phyloP scores from a whole-genome alignment of 768 basidiomycete genomes.

The Russula lepida region DNA sequence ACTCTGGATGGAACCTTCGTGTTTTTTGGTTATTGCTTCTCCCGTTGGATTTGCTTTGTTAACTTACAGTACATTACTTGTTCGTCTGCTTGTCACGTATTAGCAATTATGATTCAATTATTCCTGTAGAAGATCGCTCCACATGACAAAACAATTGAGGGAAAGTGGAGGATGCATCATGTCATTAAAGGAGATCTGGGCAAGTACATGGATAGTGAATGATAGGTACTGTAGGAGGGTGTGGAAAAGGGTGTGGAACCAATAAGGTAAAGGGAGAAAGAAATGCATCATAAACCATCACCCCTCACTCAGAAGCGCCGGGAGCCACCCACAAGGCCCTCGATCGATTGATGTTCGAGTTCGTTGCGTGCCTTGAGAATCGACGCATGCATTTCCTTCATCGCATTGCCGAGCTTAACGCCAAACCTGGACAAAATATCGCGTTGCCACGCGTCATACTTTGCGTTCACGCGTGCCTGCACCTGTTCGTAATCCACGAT shows the following conservation, averaged over 20 bases:
- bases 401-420: conserved; percentile 82
- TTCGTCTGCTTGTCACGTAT: not conserved
- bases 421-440: conserved; percentile 92
- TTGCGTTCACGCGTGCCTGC: conserved; percentile 93
- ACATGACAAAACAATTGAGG: no score
- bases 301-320: conserved; percentile 44
- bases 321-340: conserved; percentile 58
- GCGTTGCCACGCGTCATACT: conserved; percentile 97
- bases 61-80: not conserved
- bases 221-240: not conserved
- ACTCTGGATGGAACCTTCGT: not conserved
- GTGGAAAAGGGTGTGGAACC: not conserved
- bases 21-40: not conserved
- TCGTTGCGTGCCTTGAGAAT: conserved; percentile 93
- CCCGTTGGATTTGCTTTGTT: not conserved
- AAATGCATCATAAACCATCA: not conserved
- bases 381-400: conserved; percentile 96
- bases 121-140: no score
- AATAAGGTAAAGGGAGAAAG: not conserved
- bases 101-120: no score
- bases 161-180: conserved; percentile 1
- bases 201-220: conserved; percentile 16
- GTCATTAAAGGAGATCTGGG: conserved; percentile 18
- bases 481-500: conserved; percentile 98
- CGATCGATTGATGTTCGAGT: conserved; percentile 93